Conservation (phyloP, 805 yeast species). For the Nakazawaea sp. region DNA sequence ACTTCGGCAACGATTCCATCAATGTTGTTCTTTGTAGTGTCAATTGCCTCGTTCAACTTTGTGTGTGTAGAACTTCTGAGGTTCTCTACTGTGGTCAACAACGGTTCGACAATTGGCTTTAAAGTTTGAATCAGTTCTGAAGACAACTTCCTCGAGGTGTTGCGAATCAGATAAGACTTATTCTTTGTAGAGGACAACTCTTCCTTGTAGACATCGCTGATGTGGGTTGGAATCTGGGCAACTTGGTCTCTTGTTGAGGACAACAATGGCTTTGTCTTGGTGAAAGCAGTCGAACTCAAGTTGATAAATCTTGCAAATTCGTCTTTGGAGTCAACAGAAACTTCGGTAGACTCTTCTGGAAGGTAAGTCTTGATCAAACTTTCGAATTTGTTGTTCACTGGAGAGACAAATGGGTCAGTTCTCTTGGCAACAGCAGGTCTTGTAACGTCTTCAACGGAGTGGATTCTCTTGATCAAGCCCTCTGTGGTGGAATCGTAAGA, state of each 20-base stretch:
- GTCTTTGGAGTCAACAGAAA: slow-evolving; percentile 6
- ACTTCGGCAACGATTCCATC: slow-evolving; percentile 18
- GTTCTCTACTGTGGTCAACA: slow-evolving; percentile 21
- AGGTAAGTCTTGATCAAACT: slow-evolving; percentile 18
- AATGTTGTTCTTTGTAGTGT: slow-evolving; percentile 15
- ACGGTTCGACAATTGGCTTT: slow-evolving; percentile 23
- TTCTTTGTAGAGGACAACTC: slow-evolving; percentile 18
- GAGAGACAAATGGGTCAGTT: slow-evolving; percentile 21
- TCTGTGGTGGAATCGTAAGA: background rate
- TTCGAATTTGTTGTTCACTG: slow-evolving; percentile 24
- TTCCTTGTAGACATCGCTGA: slow-evolving; percentile 21
- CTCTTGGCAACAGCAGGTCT: slow-evolving; percentile 13
- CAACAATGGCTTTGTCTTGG: slow-evolving; percentile 22
- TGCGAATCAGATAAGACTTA: slow-evolving; percentile 25
- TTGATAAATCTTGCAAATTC: slow-evolving; percentile 21
- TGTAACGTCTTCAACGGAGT: slow-evolving; percentile 6
- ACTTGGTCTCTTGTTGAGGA: slow-evolving; percentile 9
- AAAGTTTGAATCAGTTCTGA: slow-evolving; percentile 25
- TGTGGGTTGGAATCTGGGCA: slow-evolving; percentile 17
- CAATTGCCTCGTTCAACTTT: slow-evolving; percentile 12
- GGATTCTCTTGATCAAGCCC: slow-evolving; percentile 2
- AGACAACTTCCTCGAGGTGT: slow-evolving; percentile 29
- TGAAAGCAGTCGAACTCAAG: slow-evolving; percentile 20
- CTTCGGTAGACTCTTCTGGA: slow-evolving; percentile 17
- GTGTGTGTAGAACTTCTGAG: slow-evolving; percentile 3